These are phyloP conservation scores for Incumbomyces delicatus DNA, from an alignment of 2,329 filamentous ascomycete species.

Conservation along the genomic window DNA sequence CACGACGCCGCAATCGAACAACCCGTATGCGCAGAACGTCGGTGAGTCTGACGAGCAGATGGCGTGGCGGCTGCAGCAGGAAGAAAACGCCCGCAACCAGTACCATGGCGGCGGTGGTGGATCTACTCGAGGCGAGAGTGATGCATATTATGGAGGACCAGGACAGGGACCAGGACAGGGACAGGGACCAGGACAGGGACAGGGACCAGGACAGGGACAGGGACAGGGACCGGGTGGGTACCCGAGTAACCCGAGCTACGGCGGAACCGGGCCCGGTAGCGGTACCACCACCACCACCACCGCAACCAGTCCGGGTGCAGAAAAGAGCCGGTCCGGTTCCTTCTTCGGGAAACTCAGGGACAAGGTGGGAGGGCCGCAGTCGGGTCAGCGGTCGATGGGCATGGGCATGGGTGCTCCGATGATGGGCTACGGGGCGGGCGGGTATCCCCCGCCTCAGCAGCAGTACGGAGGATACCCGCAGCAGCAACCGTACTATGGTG, in stretches of 20 bases:
- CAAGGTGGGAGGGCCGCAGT: slow-evolving; percentile 25
- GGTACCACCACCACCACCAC: no score
- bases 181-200: slow-evolving; percentile 6
- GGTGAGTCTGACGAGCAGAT: slow-evolving; percentile 59
- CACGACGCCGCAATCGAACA: slow-evolving; percentile 50
- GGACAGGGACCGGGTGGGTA: slow-evolving; percentile 11
- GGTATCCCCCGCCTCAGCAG: slow-evolving; percentile 19
- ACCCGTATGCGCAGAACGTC: slow-evolving; percentile 49
- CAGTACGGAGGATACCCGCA: slow-evolving; percentile 25
- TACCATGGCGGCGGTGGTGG: slow-evolving; percentile 2
- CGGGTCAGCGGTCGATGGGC: slow-evolving; percentile 9
- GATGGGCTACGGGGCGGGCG: slow-evolving; percentile 6
- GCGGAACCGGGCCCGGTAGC: slow-evolving; percentile 25
- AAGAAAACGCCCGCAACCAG: slow-evolving; percentile 55
- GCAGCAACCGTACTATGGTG: slow-evolving; percentile 25
- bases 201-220: no score
- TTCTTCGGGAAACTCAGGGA: slow-evolving; percentile 46
- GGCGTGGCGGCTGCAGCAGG: slow-evolving; percentile 69
- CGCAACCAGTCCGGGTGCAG: slow-evolving; percentile 28
- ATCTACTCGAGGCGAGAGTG: not conserved
- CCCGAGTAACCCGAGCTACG: slow-evolving; percentile 29
- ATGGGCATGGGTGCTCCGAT: not conserved
- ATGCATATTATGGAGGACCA: not conserved
- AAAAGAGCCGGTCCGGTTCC: slow-evolving; percentile 26
- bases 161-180: not conserved